These are phyloP conservation scores for Tricladium varicosporioides DNA, from an alignment of 2,329 filamentous ascomycete genomes.

Conservation along the genomic window DNA sequence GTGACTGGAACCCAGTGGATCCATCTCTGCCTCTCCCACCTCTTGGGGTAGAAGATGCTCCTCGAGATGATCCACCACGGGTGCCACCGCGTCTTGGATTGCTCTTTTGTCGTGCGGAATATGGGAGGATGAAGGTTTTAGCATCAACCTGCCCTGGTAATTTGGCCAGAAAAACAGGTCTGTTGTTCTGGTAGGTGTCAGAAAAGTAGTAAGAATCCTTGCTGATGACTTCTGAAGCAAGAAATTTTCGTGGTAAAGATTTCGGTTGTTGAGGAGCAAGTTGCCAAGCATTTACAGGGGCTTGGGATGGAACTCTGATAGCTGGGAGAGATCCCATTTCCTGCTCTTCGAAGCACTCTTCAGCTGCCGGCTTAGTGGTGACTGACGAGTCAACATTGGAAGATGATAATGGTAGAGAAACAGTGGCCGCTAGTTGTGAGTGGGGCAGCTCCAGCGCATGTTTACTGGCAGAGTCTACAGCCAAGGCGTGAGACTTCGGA, in stretches of 20 bases:
- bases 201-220: slow-evolving; percentile 43
- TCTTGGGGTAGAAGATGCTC: slow-evolving; percentile 25
- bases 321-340: slow-evolving; percentile 76
- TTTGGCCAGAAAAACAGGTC: slow-evolving; percentile 42
- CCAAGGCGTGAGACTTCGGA: slow-evolving; percentile 57
- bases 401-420: slow-evolving; percentile 58
- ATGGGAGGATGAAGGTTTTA: slow-evolving; percentile 40
- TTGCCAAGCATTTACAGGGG: slow-evolving; percentile 62
- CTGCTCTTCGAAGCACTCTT: slow-evolving; percentile 78
- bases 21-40: slow-evolving; percentile 31
- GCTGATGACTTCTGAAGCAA: slow-evolving; percentile 45
- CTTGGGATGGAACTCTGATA: slow-evolving; percentile 63
- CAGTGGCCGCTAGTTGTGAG: slow-evolving; percentile 52
- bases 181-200: slow-evolving; percentile 37
- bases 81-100: slow-evolving; percentile 31
- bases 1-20: slow-evolving; percentile 25
- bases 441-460: slow-evolving; percentile 59
- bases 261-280: slow-evolving; percentile 54
- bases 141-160: slow-evolving; percentile 45
- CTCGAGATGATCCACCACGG: slow-evolving; percentile 28
- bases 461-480: slow-evolving; percentile 67
- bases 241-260: slow-evolving; percentile 51
- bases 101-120: slow-evolving; percentile 29
- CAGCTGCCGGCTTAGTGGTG: slow-evolving; percentile 67
- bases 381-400: slow-evolving; percentile 42